These are phyloP conservation scores for Arctium minus DNA, from an alignment of 129 eudicot species.

Conservation along the genomic window DNA sequence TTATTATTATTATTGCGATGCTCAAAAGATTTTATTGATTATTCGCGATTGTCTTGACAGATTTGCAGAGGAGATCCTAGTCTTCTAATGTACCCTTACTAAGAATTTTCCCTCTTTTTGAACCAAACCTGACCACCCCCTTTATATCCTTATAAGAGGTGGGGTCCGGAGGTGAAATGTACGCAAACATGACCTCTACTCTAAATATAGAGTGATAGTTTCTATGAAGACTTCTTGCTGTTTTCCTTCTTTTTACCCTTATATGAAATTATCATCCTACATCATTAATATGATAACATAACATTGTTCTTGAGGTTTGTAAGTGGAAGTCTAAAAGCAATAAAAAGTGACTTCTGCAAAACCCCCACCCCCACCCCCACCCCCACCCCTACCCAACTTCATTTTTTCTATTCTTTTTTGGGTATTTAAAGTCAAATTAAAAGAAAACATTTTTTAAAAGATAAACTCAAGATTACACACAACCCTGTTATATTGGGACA, in stretches of 20 bases:
- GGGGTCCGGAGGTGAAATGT: background rate
- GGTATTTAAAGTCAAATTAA: constrained; percentile 4
- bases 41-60: background rate
- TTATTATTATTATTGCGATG: background rate
- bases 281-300: background rate
- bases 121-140: background rate
- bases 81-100: background rate
- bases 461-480: background rate
- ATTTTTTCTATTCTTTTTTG: background rate
- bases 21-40: background rate
- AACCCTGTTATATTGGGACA: constrained; percentile 14
- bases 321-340: background rate
- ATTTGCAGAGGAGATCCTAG: background rate
- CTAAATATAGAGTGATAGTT: background rate
- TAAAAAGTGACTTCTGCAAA: background rate
- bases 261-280: background rate
- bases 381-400: background rate
- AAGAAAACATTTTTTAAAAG: background rate
- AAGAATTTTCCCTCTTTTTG: background rate
- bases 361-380: background rate
- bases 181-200: background rate
- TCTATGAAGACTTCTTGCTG: background rate
- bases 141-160: background rate
- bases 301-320: background rate
- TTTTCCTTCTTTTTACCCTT: background rate